Evolutionary conservation across 495 filamentous ascomycete genomes (phyloP).

Genomic region (Beverwykella pulmonaria): DNA sequence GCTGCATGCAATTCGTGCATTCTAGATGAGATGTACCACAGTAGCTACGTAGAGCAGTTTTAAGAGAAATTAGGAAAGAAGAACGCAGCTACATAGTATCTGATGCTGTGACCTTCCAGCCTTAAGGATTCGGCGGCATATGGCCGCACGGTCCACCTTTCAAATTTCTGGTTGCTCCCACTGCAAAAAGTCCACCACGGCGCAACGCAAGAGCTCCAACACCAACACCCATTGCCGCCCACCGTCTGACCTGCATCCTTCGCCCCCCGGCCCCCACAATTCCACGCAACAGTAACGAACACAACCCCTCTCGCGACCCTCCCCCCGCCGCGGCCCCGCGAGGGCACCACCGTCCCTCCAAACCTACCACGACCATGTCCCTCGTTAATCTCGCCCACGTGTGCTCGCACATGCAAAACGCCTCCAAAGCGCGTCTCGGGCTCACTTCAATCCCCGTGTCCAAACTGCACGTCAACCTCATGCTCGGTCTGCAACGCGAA

Average conservation of each 20-base stretch:
- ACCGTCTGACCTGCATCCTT: slow-evolving; percentile 5
- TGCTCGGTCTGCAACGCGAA: slow-evolving; percentile 74
- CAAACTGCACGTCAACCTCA: slow-evolving; percentile 76
- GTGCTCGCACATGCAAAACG: slow-evolving; percentile 94
- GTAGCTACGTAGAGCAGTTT: no score
- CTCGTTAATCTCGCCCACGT: slow-evolving; percentile 77
- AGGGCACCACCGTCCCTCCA: neutral
- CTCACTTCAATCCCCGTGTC: slow-evolving; percentile 83
- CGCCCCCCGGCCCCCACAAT: neutral
- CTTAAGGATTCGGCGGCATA: no score
- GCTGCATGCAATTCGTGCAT: neutral
- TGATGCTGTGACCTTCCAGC: no score
- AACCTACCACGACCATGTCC: slow-evolving; percentile 65
- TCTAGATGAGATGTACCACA: no score
- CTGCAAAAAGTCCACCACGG: slow-evolving; percentile 7
- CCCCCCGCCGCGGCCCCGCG: slow-evolving; percentile 9
- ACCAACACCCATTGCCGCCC: slow-evolving; percentile 27
- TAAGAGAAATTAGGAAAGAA: no score
- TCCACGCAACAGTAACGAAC: neutral
- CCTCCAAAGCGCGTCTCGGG: slow-evolving; percentile 79
- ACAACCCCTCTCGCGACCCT: neutral
- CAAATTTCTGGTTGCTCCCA: no score
- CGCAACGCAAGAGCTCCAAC: neutral
- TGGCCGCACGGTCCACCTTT: no score
- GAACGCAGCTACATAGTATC: no score